Base-by-base conservation (phyloP, 148 eudicot genomes). In the Vaccinium darrowii region DNA sequence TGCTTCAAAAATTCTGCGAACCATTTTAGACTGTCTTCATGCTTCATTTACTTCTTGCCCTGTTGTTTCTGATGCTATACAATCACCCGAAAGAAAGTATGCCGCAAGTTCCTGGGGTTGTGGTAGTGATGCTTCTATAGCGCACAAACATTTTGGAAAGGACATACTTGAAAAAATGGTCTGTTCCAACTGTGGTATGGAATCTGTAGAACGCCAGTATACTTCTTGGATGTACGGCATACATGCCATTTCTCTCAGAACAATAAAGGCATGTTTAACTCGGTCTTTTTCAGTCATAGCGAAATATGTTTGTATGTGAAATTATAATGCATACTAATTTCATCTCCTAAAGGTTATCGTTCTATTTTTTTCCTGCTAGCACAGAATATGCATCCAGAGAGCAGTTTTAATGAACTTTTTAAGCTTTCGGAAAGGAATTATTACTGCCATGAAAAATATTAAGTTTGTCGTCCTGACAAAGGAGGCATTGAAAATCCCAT, bases 1-100 rank as follows among this genome's bases (percentile, higher is more conserved):
- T 89, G 98, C 98, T 85, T 94, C 98, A 53, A 95, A 94, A 88
- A 95, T 91, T 74, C 65, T 94, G 82, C 91, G 79, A 57, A 93
- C 87, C 21, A 91, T 94, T 85, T 94, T 94, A 86, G 91, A 92
- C 30, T 91, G 93, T 91, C 88, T 94, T 85, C 98, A 94, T 88
- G 79, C 52, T 36, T 88, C 96, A 53, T 91, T 88, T 51, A 51
- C 11, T 7, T 7, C 53, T 51, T 51, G 53, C 53, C 53, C 53
- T 51, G 53, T 11, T 51, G 53, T 51, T 51, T 51, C 53, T 7
- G 53, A 51, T 51, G 53, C 53, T 51, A 9, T 0, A 51, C 53
- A 7, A 51, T 51, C 53, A 53, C 84, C 75, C 13, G 92, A 90
- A 71, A 91, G 87, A 85, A 91, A 76, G 51, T 78, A 84, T 83